Evolutionary conservation across 352 stramenopile genomes (phyloP).

Genomic region (Globisporangium splendens): DNA sequence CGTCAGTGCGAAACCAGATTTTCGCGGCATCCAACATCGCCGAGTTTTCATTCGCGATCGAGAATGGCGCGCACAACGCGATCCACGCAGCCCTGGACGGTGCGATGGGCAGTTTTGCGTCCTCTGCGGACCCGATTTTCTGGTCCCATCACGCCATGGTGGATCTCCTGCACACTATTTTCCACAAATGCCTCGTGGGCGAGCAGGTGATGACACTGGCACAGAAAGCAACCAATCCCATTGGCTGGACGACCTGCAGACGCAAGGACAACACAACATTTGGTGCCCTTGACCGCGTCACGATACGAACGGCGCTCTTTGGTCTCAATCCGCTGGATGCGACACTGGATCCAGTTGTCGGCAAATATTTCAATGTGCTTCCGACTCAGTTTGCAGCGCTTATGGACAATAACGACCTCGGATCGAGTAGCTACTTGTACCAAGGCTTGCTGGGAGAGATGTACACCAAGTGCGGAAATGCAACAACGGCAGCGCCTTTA

Average conservation of each 20-base stretch:
- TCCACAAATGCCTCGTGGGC: slow-evolving; percentile 47
- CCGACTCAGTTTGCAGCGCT: slow-evolving; percentile 16
- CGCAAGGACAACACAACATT: slow-evolving; percentile 11
- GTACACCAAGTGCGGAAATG: slow-evolving; percentile 10
- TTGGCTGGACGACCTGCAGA: slow-evolving; percentile 12
- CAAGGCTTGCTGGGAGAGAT: slow-evolving; percentile 9
- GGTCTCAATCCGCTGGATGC: slow-evolving; percentile 21
- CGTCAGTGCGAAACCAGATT: slow-evolving; percentile 37
- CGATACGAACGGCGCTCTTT: slow-evolving; percentile 26
- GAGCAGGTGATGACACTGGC: slow-evolving; percentile 18
- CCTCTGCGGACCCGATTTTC: slow-evolving; percentile 55
- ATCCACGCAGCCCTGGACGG: slow-evolving; percentile 41
- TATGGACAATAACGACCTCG: slow-evolving; percentile 14
- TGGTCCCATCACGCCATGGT: slow-evolving; percentile 50
- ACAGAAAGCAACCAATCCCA: slow-evolving; percentile 23
- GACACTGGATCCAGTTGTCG: slow-evolving; percentile 15
- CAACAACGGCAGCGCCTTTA: neutral
- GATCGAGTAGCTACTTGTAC: slow-evolving; percentile 13
- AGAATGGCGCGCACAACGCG: slow-evolving; percentile 47
- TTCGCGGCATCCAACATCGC: slow-evolving; percentile 37
- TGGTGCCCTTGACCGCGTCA: slow-evolving; percentile 9
- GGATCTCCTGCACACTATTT: slow-evolving; percentile 49
- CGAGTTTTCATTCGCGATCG: slow-evolving; percentile 16
- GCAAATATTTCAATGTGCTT: slow-evolving; percentile 54
- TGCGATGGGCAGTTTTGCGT: slow-evolving; percentile 43